phyloP scores from a whole-genome alignment of 2,329 filamentous ascomycete species.

The Arthroderma sp. region DNA sequence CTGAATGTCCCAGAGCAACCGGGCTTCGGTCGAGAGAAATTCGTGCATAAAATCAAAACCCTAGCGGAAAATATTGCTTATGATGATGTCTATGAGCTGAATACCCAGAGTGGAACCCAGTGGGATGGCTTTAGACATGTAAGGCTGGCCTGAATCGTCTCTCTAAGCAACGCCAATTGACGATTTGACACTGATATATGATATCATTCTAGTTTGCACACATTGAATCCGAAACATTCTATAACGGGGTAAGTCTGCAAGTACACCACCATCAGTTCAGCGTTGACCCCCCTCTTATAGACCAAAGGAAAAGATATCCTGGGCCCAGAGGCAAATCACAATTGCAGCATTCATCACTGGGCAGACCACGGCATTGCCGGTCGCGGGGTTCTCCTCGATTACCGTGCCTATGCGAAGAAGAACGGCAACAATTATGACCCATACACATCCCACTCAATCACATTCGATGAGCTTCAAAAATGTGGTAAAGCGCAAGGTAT shows the following conservation, averaged over 20 bases:
- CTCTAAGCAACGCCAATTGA: not conserved
- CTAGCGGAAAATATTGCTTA: slow-evolving; percentile 24
- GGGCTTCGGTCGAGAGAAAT: slow-evolving; percentile 39
- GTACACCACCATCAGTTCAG: not conserved
- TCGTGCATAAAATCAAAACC: slow-evolving; percentile 42
- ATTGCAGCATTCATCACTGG: slow-evolving; percentile 33
- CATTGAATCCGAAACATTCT: slow-evolving; percentile 24
- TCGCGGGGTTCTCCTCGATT: slow-evolving; percentile 31
- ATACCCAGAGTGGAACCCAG: slow-evolving; percentile 38
- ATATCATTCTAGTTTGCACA: slow-evolving; percentile 23
- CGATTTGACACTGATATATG: slow-evolving; percentile 1
- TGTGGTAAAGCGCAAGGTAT: slow-evolving; percentile 48
- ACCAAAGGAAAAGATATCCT: slow-evolving; percentile 24
- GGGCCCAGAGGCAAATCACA: slow-evolving; percentile 22
- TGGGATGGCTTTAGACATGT: slow-evolving; percentile 40
- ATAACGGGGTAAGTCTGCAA: slow-evolving; percentile 24
- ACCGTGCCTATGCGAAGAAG: slow-evolving; percentile 35
- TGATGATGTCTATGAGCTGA: slow-evolving; percentile 35
- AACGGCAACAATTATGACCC: slow-evolving; percentile 40
- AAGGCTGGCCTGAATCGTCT: slow-evolving; percentile 7
- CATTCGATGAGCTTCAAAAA: slow-evolving; percentile 41
- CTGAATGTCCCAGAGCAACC: slow-evolving; percentile 40
- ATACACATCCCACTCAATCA: slow-evolving; percentile 42
- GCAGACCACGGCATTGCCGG: slow-evolving; percentile 29
- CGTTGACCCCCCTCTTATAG: slow-evolving; percentile 9